Evolutionary conservation across 1,284 basidiomycete species (phyloP).

Genomic region (Golubevia sp.): DNA sequence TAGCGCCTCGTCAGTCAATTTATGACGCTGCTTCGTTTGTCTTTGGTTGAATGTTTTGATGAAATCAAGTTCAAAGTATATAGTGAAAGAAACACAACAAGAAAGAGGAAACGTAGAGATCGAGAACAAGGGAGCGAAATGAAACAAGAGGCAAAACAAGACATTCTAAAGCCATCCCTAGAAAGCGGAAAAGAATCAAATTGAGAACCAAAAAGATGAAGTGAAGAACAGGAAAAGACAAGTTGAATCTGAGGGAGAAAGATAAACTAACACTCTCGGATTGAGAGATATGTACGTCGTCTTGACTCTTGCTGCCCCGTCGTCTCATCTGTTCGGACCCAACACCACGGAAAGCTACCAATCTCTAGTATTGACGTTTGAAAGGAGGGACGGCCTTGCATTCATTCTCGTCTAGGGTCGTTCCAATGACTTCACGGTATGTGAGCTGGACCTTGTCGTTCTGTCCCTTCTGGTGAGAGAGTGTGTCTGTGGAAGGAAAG

Average conservation of each 20-base stretch:
- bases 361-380: constrained; percentile 50
- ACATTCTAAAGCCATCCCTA: not conserved
- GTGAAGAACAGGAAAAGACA: no score
- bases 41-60: not conserved
- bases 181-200: no score
- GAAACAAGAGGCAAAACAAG: not conserved
- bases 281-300: no score
- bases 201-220: no score
- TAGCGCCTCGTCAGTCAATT: not conserved
- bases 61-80: not conserved
- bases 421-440: constrained; percentile 83
- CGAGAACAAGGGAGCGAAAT: not conserved
- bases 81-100: not conserved
- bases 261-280: no score
- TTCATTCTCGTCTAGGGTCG: constrained; percentile 91
- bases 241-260: no score
- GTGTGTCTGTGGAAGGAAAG: constrained; percentile 70
- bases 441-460: constrained; percentile 82
- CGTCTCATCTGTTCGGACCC: no score
- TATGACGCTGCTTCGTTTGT: not conserved
- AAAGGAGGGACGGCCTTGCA: constrained; percentile 69
- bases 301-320: no score
- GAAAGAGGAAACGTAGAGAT: not conserved
- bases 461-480: constrained; percentile 74
- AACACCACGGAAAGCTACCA: no score